Evolutionary conservation across 129 eudicot species (phyloP).

Genomic region (Daucus carota): DH1_v3.0 NC_030385.2:9691001-9691500

Average conservation of each 20-base stretch:
- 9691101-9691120: constrained; percentile 20
- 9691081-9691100: constrained; percentile 21
- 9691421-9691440: not conserved
- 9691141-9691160: constrained; percentile 17
- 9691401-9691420: not conserved
- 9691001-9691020: constrained; percentile 14
- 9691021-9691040: constrained; percentile 10
- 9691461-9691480: constrained; percentile 10
- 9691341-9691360: constrained; percentile 17
- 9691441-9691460: constrained; percentile 9
- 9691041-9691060: constrained; percentile 21
- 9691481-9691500: constrained; percentile 15
- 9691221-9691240: constrained; percentile 22
- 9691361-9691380: constrained; percentile 8
- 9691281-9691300: constrained; percentile 16
- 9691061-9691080: constrained; percentile 16
- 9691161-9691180: constrained; percentile 19
- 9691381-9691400: constrained; percentile 15
- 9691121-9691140: constrained; percentile 16
- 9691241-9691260: constrained; percentile 24
- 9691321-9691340: constrained; percentile 15
- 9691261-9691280: constrained; percentile 21
- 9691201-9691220: constrained; percentile 31
- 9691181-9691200: constrained; percentile 17
- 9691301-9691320: constrained; percentile 8